Evolutionary conservation across 2,329 filamentous ascomycete genomes (phyloP), one percentile per base, ranked within the genome.

Genomic region (Xylaria sp.): DNA sequence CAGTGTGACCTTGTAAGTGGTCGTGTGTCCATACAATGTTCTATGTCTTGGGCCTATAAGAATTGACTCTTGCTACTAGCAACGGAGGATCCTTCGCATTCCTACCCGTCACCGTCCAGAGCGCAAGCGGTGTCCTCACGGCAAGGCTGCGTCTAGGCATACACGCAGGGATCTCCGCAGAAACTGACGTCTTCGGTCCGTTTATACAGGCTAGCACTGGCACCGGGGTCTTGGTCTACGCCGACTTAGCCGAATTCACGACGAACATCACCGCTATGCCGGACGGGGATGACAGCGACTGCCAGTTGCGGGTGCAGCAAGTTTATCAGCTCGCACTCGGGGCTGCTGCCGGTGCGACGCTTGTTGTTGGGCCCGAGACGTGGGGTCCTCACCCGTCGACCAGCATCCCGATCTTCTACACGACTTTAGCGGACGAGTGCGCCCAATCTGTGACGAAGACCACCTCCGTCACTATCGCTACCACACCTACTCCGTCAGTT

Each of bases 31-130:
- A 25, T 49, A 47, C 17, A 29, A 25, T 38, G 3, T 47, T 33
- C 17, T 1, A 27, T 38, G 11, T 45, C 39, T 49, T n/a, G 3
- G 47, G 15, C 29, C 25, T 9, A 6, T 13, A 27, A 17, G 31
- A 4, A 15, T 20, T 38, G 31, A 20, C 25, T 5, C 53, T 20
- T 29, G 11, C 25, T 29, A 17, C 42, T 2, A 87, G 84, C 50
- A 81, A 84, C 3, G 85, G 85, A 5, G 86, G 83, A 0, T 74
- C 80, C 15, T 88, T 87, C 65, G 85, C 87, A 63, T 87, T 87
- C 63, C 80, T 89, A 1, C 86, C 86, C 0, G 83, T 88, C 3
- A 84, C 79, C 0, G 76, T 88, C 36, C 75, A 81, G 65, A 81
- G 78, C 33, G 80, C 79, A 10, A 78, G 76, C 6, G 80, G 80